A percentile compares a stretch with the other conserved stretches of the same genome.
Conservation (phyloP, 148 eudicot species). For the Nyssa sinensis region DNA sequence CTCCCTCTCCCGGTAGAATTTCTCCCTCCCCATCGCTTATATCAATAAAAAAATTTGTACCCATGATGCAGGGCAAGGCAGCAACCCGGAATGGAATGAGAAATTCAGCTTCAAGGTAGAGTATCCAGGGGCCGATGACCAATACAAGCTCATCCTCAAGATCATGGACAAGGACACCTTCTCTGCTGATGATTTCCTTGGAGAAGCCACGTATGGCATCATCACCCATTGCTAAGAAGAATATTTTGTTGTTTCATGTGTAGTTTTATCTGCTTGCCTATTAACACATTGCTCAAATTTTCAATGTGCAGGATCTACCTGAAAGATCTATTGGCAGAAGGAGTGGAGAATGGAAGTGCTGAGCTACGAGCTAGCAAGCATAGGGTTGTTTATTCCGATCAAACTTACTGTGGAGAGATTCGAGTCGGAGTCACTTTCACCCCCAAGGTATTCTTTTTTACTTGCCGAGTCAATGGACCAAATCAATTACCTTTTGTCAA, state of each 20-base stretch:
- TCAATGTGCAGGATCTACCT: conserved; percentile 49
- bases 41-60: too few species aligned
- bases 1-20: too few species aligned
- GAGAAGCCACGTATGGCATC: conserved; percentile 56
- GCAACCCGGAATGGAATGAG: conserved; percentile 63
- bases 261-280: background rate
- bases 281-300: background rate
- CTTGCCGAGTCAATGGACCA: too few species aligned
- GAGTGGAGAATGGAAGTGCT: conserved; percentile 62
- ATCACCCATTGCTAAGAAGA: too few species aligned
- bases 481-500: too few species aligned
- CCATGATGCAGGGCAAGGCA: conserved; percentile 54
- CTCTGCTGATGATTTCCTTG: conserved; percentile 62
- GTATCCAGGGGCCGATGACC: conserved; percentile 53
- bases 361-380: conserved; percentile 52
- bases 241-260: background rate
- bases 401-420: conserved; percentile 61
- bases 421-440: conserved; percentile 44
- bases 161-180: conserved; percentile 79
- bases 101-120: conserved; percentile 53
- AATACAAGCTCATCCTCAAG: conserved; percentile 43
- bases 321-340: conserved; percentile 58
- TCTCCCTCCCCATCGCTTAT: background rate
- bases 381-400: conserved; percentile 38
- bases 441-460: conserved; percentile 28